A percentile compares a stretch with the other conserved stretches of the same genome.
phyloP scores from a whole-genome alignment of 257 asterid species.

The Linderniella brevidens region DNA sequence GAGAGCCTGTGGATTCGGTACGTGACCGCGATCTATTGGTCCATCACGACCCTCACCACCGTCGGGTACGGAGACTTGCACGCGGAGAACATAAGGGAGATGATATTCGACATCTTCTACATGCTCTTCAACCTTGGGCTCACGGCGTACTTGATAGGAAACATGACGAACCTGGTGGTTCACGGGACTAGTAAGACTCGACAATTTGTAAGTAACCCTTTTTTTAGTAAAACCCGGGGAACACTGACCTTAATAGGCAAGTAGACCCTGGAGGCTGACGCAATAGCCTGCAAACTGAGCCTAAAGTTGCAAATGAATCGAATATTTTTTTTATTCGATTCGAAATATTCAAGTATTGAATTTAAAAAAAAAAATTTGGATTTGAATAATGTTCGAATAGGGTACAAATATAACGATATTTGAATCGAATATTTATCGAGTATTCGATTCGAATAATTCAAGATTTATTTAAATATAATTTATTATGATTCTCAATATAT shows the following conservation, averaged over 20 bases:
- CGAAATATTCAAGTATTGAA: too few species aligned
- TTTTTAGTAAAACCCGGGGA: neutral
- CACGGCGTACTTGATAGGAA: constrained; percentile 86
- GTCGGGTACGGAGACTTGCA: constrained; percentile 96
- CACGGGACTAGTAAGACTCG: constrained; percentile 87
- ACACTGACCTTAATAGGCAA: neutral
- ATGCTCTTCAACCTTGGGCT: constrained; percentile 91
- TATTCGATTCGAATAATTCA: too few species aligned
- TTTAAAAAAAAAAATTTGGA: too few species aligned
- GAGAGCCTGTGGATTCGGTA: constrained; percentile 67
- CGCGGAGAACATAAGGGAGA: constrained; percentile 72
- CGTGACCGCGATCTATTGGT: constrained; percentile 77
- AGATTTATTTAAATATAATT: too few species aligned
- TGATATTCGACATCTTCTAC: constrained; percentile 67
- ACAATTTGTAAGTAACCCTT: constrained; percentile 47
- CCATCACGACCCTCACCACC: constrained; percentile 88
- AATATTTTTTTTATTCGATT: too few species aligned
- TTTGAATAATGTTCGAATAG: too few species aligned
- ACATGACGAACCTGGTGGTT: constrained; percentile 93
- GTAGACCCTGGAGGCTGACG: too few species aligned
- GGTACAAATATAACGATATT: too few species aligned
- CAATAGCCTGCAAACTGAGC: too few species aligned
- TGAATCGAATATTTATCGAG: too few species aligned
- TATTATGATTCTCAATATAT: too few species aligned
- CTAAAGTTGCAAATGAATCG: too few species aligned